Evolutionary conservation across 2,329 filamentous ascomycete species (phyloP).

Genomic region (Talaromyces sp.): DNA sequence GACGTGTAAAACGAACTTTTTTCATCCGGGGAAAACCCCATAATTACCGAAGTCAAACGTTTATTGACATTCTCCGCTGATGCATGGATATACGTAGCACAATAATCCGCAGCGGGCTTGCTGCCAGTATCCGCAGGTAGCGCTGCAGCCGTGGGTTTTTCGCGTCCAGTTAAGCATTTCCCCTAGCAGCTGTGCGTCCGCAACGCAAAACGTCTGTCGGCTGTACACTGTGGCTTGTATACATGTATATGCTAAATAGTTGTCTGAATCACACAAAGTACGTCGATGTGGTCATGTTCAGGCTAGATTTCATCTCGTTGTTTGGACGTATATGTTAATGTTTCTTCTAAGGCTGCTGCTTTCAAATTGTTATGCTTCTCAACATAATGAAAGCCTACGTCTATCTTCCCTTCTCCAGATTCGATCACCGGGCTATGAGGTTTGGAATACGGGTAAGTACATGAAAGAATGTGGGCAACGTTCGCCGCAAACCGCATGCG

Average conservation of each 20-base stretch:
- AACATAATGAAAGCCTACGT: no score
- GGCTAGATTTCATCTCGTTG: background rate
- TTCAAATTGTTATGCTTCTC: no score
- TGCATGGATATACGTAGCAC: background rate
- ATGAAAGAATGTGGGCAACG: background rate
- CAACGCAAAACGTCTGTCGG: background rate
- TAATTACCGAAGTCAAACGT: background rate
- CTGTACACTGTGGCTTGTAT: background rate
- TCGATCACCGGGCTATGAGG: background rate
- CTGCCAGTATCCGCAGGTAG: slow-evolving; percentile 1
- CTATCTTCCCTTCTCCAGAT: no score
- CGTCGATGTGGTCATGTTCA: background rate
- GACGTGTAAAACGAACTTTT: background rate
- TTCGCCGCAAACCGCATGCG: background rate
- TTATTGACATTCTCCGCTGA: background rate
- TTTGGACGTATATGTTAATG: no score
- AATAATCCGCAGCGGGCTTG: background rate
- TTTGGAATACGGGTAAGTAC: background rate
- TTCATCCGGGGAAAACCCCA: background rate
- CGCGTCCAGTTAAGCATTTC: background rate
- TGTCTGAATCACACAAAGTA: background rate
- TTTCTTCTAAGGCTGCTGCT: no score
- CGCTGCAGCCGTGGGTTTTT: background rate
- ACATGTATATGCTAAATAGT: background rate
- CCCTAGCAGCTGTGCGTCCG: background rate